Evolutionary conservation across 1,284 basidiomycete species (phyloP).

Genomic region (Termitomyces sp.): DNA sequence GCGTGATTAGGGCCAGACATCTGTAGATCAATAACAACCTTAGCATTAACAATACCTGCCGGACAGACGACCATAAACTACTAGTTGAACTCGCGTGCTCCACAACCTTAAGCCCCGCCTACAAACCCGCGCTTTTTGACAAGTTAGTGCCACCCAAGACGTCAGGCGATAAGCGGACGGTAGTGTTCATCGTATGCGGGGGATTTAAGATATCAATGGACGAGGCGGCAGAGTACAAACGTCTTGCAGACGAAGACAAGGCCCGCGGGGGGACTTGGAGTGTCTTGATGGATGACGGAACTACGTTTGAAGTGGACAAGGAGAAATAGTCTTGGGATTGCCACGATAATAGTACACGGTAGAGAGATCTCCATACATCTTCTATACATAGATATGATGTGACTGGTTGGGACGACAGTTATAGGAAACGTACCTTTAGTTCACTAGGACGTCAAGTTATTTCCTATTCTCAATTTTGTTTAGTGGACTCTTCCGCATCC

Average conservation of each 20-base stretch:
- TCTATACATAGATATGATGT: neutral
- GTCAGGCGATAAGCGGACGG: slow-evolving; percentile 27
- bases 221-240: slow-evolving; percentile 46
- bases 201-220: slow-evolving; percentile 62
- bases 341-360: slow-evolving; percentile 2
- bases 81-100: slow-evolving; percentile 70
- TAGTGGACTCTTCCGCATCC: slow-evolving; percentile 29
- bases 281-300: slow-evolving; percentile 18
- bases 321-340: slow-evolving; percentile 14
- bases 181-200: slow-evolving; percentile 67
- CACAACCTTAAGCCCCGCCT: slow-evolving; percentile 60
- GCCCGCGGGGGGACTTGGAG: slow-evolving; percentile 16
- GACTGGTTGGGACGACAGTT: neutral
- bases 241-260: slow-evolving; percentile 33
- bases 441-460: neutral
- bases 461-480: slow-evolving; percentile 14
- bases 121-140: slow-evolving; percentile 51
- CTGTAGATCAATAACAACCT: slow-evolving; percentile 1
- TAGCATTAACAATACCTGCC: neutral
- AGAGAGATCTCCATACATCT: neutral
- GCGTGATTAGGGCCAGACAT: slow-evolving; percentile 13
- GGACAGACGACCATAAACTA: slow-evolving; percentile 66
- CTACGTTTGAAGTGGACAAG: slow-evolving; percentile 17
- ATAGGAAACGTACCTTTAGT: neutral
- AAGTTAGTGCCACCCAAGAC: slow-evolving; percentile 37